A percentile compares a stretch with the other conserved stretches of the same genome.
Evolutionary conservation across 2,329 filamentous ascomycete genomes (phyloP).

Genomic region (Neoarthrinium moseri): DNA sequence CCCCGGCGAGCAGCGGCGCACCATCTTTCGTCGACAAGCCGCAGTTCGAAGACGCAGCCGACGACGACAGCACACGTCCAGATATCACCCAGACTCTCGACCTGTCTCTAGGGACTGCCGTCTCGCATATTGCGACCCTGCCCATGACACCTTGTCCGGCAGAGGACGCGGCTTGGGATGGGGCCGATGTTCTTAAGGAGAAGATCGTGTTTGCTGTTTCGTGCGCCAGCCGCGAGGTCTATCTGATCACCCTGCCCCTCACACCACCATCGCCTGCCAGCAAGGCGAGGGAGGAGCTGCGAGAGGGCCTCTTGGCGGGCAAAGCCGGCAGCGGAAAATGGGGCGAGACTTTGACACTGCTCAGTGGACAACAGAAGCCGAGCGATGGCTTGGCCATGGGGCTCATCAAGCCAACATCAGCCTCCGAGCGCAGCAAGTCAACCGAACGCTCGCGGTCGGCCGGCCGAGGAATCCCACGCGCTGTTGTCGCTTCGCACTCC

Average conservation of each 20-base stretch:
- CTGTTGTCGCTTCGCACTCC: constrained; percentile 61
- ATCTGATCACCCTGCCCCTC: constrained; percentile 58
- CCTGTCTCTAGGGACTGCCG: constrained; percentile 56
- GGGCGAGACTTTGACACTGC: constrained; percentile 56
- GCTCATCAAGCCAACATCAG: constrained; percentile 40
- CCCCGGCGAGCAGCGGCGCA: constrained; percentile 22
- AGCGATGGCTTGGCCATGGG: constrained; percentile 58
- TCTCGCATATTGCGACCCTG: constrained; percentile 54
- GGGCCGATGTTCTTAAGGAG: constrained; percentile 48
- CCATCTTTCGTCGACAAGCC: constrained; percentile 48
- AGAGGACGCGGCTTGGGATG: constrained; percentile 48
- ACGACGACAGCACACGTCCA: constrained; percentile 49
- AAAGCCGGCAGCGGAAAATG: constrained; percentile 61
- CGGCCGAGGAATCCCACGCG: constrained; percentile 30
- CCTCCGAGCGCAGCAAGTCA: constrained; percentile 31
- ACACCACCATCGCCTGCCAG: constrained; percentile 61
- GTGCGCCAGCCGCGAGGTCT: constrained; percentile 56
- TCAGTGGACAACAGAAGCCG: constrained; percentile 52
- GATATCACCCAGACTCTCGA: constrained; percentile 61
- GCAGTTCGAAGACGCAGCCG: constrained; percentile 54
- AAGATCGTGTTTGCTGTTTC: constrained; percentile 62
- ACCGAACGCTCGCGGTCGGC: constrained; percentile 34
- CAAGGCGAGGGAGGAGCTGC: constrained; percentile 55
- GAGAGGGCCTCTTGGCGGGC: constrained; percentile 47
- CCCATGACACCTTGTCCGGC: constrained; percentile 48